phyloP scores from a whole-genome alignment of 371 early-diverging fungal genomes.

The Mucor mucedo region DNA sequence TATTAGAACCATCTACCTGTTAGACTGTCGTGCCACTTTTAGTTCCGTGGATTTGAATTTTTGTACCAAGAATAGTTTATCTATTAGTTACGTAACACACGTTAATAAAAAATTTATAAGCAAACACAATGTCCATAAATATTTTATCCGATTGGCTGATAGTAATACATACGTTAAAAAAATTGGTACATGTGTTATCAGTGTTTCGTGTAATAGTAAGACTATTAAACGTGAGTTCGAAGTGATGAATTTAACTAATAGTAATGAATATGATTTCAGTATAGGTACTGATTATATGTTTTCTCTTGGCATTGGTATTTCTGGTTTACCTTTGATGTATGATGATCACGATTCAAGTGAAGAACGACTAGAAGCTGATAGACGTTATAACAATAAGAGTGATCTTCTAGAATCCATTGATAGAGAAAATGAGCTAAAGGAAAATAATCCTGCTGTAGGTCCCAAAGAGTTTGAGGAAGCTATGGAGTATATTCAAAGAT shows the following conservation, averaged over 20 bases:
- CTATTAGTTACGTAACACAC: too few relatives aligned
- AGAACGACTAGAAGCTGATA: not conserved
- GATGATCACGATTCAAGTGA: not conserved
- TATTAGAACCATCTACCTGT: not conserved
- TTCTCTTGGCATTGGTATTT: not conserved
- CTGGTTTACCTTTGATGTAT: slow-evolving; percentile 3
- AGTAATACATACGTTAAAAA: too few relatives aligned
- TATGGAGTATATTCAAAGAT: slow-evolving; percentile 1
- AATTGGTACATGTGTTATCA: too few relatives aligned
- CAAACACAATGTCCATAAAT: too few relatives aligned
- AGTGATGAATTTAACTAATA: slow-evolving; percentile 7
- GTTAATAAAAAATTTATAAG: too few relatives aligned
- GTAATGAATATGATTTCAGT: not conserved
- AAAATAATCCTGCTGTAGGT: not conserved
- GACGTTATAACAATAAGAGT: slow-evolving; percentile 1
- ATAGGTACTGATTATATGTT: slow-evolving; percentile 1
- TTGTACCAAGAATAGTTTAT: not conserved
- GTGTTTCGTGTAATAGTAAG: not conserved
- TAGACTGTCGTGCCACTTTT: not conserved
- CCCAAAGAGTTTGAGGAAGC: not conserved
- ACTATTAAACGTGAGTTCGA: too few relatives aligned
- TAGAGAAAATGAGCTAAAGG: slow-evolving; percentile 4
- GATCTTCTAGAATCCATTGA: slow-evolving; percentile 2
- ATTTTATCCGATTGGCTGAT: too few relatives aligned
- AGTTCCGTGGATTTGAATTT: not conserved